Evolutionary conservation across 1,284 basidiomycete genomes (phyloP), one percentile per base, ranked within the genome.

Genomic region (Ganoderma sp.): DNA sequence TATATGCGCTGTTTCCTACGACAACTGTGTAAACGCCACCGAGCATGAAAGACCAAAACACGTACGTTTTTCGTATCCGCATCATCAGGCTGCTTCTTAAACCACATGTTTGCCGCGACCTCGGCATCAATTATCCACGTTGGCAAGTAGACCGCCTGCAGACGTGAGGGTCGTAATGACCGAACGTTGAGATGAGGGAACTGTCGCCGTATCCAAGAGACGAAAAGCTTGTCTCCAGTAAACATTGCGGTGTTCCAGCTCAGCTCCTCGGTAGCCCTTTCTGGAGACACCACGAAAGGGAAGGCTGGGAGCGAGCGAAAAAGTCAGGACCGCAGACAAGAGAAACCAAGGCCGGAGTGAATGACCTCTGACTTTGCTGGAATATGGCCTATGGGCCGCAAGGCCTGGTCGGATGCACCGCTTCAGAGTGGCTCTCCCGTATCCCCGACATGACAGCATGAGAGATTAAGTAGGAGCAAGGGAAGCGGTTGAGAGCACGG

Each of bases 91-190:
- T 56, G 52, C 52, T 59, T 67, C 66, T 61, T 67, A 7, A 69
- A 19, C 76, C 78, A 78, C 28, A 70, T 67, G 17, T 71, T 75
- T 12, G 77, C 83, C 67, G 83, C 78, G 17, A 88, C 73, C 74
- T 87, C 84, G 6, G 83, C 84, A 71, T 88, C 86, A 42, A 89
- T 78, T 41, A 88, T 78, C 89, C 89, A 91, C 8, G 81, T 83
- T 1, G 89, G 89, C 63, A 88, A 84, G 73, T 90, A 91, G 3
- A 88, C 77, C 9, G 88, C 83, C 64, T 79, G 76, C 32, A 81
- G 71, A 52, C 75, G 77, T 14, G 71, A 74, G 39, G 81, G 81
- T 61, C 69, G 76, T 4, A 78, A 67, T 14, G 78, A 71, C 45
- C 73, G 68, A 65, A 75, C 73, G 15, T 76, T 73, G 12, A 74